Conservation (phyloP, 176 grass and related monocot species). For the Ensete glaucum region DNA sequence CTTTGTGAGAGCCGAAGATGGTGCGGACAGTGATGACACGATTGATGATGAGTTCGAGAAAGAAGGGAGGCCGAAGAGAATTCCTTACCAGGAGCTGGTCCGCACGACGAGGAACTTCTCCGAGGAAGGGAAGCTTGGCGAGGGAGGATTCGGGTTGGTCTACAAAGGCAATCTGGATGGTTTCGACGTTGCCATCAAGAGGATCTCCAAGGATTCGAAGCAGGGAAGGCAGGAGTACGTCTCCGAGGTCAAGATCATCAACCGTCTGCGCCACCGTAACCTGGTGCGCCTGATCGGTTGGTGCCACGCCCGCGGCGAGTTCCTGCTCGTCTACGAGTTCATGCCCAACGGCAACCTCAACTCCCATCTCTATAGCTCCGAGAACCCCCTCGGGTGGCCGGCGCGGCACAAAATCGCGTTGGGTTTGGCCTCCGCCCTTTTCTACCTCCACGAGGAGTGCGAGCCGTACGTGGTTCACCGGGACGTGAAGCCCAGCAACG, state of each 20-base stretch:
- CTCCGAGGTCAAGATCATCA: constrained; percentile 73
- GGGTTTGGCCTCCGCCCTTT: constrained; percentile 42
- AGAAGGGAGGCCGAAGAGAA: constrained; percentile 47
- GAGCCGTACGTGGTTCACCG: constrained; percentile 51
- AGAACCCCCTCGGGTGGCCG: constrained; percentile 27
- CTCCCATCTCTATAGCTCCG: constrained; percentile 29
- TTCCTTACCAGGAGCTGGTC: constrained; percentile 35
- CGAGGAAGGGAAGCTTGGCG: constrained; percentile 50
- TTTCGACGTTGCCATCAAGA: constrained; percentile 50
- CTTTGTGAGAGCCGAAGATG: constrained; percentile 4
- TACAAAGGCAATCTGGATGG: constrained; percentile 43
- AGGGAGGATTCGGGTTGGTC: constrained; percentile 61
- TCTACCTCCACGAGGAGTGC: constrained; percentile 76
- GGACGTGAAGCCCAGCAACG: constrained; percentile 72
- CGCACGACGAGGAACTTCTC: constrained; percentile 35
- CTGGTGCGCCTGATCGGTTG: constrained; percentile 59
- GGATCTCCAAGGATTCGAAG: constrained; percentile 41
- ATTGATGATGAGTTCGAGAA: constrained; percentile 36
- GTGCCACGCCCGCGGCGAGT: constrained; percentile 38
- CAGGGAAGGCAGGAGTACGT: constrained; percentile 68
- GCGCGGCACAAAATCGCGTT: constrained; percentile 41
- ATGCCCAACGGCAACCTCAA: constrained; percentile 60
- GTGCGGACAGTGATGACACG: constrained; percentile 22
- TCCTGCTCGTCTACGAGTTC: constrained; percentile 33
- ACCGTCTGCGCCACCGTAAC: constrained; percentile 52